phyloP scores from a whole-genome alignment of 2,329 filamentous ascomycete species.

The Apiospora hydei region DNA sequence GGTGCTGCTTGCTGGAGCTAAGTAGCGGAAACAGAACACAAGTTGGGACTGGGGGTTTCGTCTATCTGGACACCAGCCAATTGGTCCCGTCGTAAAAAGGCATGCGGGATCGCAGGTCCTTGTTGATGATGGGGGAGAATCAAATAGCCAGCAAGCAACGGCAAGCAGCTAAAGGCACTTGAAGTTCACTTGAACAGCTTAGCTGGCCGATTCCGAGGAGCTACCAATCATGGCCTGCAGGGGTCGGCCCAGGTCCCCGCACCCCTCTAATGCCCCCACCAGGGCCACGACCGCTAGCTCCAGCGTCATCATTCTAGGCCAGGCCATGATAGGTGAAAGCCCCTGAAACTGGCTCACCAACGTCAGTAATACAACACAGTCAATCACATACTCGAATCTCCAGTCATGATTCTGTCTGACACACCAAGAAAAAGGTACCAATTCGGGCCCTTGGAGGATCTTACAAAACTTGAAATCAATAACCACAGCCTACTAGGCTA shows the following conservation, averaged over 20 bases:
- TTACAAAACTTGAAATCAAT: neutral
- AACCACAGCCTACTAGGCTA: too few species aligned
- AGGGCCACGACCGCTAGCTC: neutral
- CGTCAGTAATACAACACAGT: neutral
- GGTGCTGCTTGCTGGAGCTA: slow-evolving; percentile 2
- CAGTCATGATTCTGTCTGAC: too few species aligned
- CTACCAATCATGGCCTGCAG: slow-evolving; percentile 15
- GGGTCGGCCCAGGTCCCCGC: slow-evolving; percentile 10
- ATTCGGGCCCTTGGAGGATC: too few species aligned
- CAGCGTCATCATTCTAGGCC: neutral
- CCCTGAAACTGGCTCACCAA: neutral
- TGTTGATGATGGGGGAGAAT: slow-evolving; percentile 15
- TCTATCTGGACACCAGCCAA: slow-evolving; percentile 20
- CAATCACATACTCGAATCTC: too few species aligned
- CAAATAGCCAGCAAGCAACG: neutral
- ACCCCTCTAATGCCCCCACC: neutral
- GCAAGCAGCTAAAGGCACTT: neutral
- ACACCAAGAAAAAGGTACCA: too few species aligned
- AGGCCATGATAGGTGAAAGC: neutral
- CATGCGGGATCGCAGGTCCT: slow-evolving; percentile 22
- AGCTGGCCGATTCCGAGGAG: slow-evolving; percentile 15
- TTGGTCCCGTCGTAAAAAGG: slow-evolving; percentile 23
- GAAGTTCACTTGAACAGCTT: neutral
- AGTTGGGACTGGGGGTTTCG: neutral
- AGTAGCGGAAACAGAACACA: neutral